Evolutionary conservation across 345 rosid genomes (phyloP).

Genomic region (Populus deltoides): DNA sequence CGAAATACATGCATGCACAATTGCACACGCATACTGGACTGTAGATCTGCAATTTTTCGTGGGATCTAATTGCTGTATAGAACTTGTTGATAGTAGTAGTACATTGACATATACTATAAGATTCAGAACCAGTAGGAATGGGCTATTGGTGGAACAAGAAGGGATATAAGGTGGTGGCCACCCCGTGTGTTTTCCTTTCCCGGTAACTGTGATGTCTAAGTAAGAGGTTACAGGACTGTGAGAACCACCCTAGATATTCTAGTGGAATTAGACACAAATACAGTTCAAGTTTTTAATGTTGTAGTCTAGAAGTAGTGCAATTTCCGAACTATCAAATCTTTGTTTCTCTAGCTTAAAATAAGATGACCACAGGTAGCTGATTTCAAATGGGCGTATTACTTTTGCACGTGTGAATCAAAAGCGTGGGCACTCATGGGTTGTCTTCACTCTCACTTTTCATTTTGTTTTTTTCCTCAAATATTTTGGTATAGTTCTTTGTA

Average conservation of each 20-base stretch:
- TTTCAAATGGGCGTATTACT: constrained; percentile 23
- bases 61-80: background rate
- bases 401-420: constrained; percentile 25
- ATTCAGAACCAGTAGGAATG: constrained; percentile 34
- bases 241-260: constrained; percentile 27
- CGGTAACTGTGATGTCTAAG: constrained; percentile 35
- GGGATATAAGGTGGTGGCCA: constrained; percentile 24
- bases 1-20: background rate
- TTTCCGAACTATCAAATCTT: constrained; percentile 33
- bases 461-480: background rate
- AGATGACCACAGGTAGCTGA: constrained; percentile 9
- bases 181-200: constrained; percentile 33
- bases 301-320: constrained; percentile 23
- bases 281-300: constrained; percentile 38
- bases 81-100: background rate
- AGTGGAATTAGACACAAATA: constrained; percentile 25
- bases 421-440: constrained; percentile 49
- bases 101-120: background rate
- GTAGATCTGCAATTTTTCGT: background rate
- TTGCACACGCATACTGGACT: background rate
- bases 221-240: constrained; percentile 29
- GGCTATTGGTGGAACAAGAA: constrained; percentile 21
- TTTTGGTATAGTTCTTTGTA: background rate
- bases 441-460: constrained; percentile 10
- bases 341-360: constrained; percentile 21